phyloP scores from a whole-genome alignment of 2,329 filamentous ascomycete species.

The Trichoderma harzianum region DNA sequence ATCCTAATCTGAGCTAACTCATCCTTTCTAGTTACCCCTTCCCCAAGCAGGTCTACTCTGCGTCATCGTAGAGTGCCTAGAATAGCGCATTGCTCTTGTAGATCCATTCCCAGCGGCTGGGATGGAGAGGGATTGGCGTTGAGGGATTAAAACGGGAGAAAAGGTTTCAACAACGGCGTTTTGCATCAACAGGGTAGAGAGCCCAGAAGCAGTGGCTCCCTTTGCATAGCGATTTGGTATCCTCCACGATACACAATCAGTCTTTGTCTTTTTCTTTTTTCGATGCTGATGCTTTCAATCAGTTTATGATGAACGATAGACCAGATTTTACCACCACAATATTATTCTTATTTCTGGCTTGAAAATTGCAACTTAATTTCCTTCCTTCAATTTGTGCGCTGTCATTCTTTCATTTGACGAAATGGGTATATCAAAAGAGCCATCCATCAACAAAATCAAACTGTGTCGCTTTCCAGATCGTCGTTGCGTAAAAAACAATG shows the following conservation, averaged over 20 bases:
- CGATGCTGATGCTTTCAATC: constrained; percentile 4
- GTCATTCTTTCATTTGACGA: neutral
- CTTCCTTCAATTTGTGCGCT: neutral
- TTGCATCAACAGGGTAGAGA: constrained; percentile 33
- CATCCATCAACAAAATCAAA: neutral
- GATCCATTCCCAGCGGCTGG: constrained; percentile 22
- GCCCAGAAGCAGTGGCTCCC: constrained; percentile 27
- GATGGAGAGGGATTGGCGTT: constrained; percentile 38
- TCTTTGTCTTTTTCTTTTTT: constrained; percentile 5
- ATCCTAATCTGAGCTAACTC: neutral
- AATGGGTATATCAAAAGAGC: neutral
- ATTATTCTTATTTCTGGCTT: constrained; percentile 9
- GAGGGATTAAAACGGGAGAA: constrained; percentile 36
- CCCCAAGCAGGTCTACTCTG: constrained; percentile 73
- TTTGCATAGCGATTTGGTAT: constrained; percentile 37
- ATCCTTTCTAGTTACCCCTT: constrained; percentile 64
- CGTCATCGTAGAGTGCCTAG: constrained; percentile 36
- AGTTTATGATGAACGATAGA: constrained; percentile 14
- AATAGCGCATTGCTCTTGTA: constrained; percentile 26
- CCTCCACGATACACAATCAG: constrained; percentile 40
- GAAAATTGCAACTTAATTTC: constrained; percentile 7
- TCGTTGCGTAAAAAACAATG: neutral
- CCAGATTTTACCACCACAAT: neutral
- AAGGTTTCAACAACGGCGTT: constrained; percentile 56
- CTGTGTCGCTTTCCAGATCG: neutral